A percentile compares a stretch with the other conserved stretches of the same genome.
Evolutionary conservation across 345 rosid genomes (phyloP).

Genomic region (Populus euphratica): DNA sequence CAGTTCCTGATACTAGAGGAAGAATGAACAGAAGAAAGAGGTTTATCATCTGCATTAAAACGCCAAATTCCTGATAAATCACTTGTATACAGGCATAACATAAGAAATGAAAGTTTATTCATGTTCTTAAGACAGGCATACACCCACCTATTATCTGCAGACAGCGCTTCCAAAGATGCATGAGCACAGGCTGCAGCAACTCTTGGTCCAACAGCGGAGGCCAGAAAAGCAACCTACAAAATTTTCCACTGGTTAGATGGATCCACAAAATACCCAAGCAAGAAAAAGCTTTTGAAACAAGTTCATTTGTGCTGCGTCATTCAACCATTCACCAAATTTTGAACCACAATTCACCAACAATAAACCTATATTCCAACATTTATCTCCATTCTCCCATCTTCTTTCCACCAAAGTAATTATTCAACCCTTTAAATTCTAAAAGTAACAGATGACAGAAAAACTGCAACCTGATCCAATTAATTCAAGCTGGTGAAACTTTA

Average conservation of each 20-base stretch:
- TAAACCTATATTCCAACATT: background rate
- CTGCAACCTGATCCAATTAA: background rate
- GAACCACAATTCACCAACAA: background rate
- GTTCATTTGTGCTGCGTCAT: background rate
- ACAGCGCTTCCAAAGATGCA: constrained; percentile 76
- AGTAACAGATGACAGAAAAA: background rate
- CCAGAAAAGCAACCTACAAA: constrained; percentile 87
- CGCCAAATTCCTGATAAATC: background rate
- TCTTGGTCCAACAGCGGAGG: constrained; percentile 96
- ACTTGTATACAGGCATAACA: background rate
- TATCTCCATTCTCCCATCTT: background rate
- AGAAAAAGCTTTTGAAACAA: background rate
- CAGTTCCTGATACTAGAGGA: background rate
- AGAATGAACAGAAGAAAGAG: background rate
- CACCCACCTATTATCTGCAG: constrained; percentile 70
- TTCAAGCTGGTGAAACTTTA: background rate
- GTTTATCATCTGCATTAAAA: background rate
- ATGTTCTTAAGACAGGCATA: background rate
- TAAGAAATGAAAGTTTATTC: background rate
- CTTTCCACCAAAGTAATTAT: background rate
- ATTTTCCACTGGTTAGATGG: constrained; percentile 18
- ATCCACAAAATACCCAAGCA: constrained; percentile 2
- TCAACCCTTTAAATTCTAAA: background rate
- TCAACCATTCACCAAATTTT: background rate
- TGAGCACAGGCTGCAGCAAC: constrained; percentile 99